Base-by-base conservation (phyloP, 257 asterid genomes). In the Primulina huaijiensis region DNA sequence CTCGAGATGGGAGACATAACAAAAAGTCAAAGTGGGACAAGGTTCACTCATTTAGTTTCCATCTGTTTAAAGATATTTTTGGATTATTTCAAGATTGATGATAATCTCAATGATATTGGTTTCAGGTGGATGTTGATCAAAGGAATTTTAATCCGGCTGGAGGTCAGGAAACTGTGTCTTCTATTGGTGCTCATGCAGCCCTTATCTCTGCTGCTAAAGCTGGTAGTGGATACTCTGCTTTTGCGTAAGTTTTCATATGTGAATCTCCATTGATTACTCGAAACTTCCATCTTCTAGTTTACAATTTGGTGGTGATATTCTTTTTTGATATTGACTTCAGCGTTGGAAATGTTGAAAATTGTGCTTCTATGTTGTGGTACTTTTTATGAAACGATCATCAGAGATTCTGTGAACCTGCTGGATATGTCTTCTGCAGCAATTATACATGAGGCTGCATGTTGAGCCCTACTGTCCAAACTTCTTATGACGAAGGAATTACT, bases 1-100 rank as follows among this genome's bases (percentile, higher is more conserved):
- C 83, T 57, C 89, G 95, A 75, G 97, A 94, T 67, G 90, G 92
- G 67, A 88, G 99, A 73, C 93, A 79, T 76, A 91, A 84, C 83
- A 94, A 94, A 79, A 94, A 87, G 82, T 94, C 99, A 35, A 94
- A 94, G 82, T 94, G 99, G 99, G 99, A 94, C 79, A 94, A 89
- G 98, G 99, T 94, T 75, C 20, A 40, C 64, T 72, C 66, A 65
- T 71, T 65, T 66, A 52, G 43, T 66, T 66, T 79, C 40, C 72
- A 57, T 23, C 31, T 75, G 34, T 59, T 8, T 27, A 17, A 37
- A 62, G 20, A 19, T 29, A 57, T 63, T 33, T 52, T 14, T 62
- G 69, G 21, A 27, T 76, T 65, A 74, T 21, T 40, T 3, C 33
- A 68, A 52, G 65, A 58, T 75, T 69, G 60, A 68, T 69, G 60